These are phyloP conservation scores for Lipomyces oligophaga DNA, from an alignment of 805 yeast genomes.

Conservation along the genomic window DNA sequence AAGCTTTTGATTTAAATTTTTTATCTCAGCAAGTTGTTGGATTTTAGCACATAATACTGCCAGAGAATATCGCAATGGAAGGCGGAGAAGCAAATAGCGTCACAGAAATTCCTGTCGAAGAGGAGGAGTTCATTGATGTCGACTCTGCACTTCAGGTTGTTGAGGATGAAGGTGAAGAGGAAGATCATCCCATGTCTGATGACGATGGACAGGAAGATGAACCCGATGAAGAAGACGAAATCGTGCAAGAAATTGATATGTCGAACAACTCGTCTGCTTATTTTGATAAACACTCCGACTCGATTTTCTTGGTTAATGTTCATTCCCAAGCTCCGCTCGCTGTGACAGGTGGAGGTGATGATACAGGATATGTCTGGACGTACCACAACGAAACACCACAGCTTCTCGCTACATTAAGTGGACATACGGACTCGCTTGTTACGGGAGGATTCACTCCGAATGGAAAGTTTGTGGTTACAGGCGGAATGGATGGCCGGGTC, in stretches of 20 bases:
- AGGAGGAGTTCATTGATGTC: conserved; percentile 6
- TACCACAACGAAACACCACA: conserved; percentile 82
- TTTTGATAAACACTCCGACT: conserved; percentile 86
- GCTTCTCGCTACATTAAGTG: conserved; percentile 67
- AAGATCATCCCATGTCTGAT: conserved; percentile 12
- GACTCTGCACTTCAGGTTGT: conserved; percentile 10
- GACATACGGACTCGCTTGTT: conserved; percentile 85
- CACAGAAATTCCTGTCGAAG: neutral
- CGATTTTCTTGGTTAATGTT: conserved; percentile 72
- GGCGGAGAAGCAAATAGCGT: neutral
- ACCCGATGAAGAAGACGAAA: conserved; percentile 5
- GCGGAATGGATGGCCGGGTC: conserved; percentile 90
- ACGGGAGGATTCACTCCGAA: conserved; percentile 78
- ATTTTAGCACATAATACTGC: no score
- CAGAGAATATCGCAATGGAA: no score
- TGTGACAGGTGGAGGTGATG: conserved; percentile 94
- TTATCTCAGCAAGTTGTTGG: no score
- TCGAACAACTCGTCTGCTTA: conserved; percentile 84
- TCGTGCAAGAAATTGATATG: conserved; percentile 52
- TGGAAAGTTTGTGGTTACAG: conserved; percentile 78
- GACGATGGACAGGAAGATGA: conserved; percentile 9
- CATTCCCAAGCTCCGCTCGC: conserved; percentile 83
- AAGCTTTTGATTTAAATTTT: no score
- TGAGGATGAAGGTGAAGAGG: conserved; percentile 7
- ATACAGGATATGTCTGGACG: conserved; percentile 86